Conservation (phyloP, 2,329 filamentous ascomycete species). For the Tolypocladium amazonense region DNA sequence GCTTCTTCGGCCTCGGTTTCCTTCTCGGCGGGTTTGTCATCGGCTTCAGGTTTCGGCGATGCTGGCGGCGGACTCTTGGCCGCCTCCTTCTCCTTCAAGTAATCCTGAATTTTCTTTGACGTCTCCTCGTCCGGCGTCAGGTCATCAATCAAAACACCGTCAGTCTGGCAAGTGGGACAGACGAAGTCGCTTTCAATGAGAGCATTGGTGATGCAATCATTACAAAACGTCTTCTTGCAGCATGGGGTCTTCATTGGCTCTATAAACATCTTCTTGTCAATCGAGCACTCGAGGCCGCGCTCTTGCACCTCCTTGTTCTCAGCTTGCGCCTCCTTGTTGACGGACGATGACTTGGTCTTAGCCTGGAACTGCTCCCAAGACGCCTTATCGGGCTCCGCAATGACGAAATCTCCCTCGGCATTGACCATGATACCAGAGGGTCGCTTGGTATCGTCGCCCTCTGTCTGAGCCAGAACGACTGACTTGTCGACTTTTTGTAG, state of each 20-base stretch:
- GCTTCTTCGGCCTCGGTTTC: slow-evolving; percentile 14
- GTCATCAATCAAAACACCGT: slow-evolving; percentile 88
- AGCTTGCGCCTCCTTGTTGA: slow-evolving; percentile 65
- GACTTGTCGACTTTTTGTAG: slow-evolving; percentile 93
- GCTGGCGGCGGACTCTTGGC: slow-evolving; percentile 29
- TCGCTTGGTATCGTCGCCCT: slow-evolving; percentile 72
- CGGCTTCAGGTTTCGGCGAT: slow-evolving; percentile 27
- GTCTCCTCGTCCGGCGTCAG: slow-evolving; percentile 73
- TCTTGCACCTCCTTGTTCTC: slow-evolving; percentile 82
- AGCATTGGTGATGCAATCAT: slow-evolving; percentile 98
- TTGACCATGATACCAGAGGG: slow-evolving; percentile 94
- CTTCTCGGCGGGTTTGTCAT: slow-evolving; percentile 29
- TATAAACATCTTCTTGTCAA: slow-evolving; percentile 97
- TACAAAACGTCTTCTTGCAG: slow-evolving; percentile 97
- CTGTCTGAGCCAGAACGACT: slow-evolving; percentile 60
- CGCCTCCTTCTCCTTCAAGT: slow-evolving; percentile 46
- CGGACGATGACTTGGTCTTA: slow-evolving; percentile 78
- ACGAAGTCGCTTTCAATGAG: slow-evolving; percentile 97
- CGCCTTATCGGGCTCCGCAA: slow-evolving; percentile 89
- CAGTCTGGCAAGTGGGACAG: slow-evolving; percentile 83
- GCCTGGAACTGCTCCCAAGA: slow-evolving; percentile 97
- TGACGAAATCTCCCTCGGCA: slow-evolving; percentile 92
- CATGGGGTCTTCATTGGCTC: slow-evolving; percentile 98
- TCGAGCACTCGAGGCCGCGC: slow-evolving; percentile 79
- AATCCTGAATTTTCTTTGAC: slow-evolving; percentile 67